Evolutionary conservation across 73 alveolate genomes (phyloP), one percentile per base, ranked within the genome.

Genomic region (Uronychia setigera): DNA sequence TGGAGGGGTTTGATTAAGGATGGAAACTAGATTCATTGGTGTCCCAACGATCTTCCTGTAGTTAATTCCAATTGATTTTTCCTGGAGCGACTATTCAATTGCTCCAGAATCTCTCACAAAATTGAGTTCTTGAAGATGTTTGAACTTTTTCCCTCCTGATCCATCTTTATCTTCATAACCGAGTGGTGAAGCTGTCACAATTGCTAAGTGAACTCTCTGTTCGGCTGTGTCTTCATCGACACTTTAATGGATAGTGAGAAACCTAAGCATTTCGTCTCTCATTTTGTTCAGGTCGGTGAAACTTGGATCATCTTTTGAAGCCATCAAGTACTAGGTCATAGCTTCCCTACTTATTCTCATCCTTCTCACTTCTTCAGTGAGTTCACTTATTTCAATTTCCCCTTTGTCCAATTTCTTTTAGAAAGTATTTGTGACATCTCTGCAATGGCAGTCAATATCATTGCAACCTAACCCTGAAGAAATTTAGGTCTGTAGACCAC

Each of bases 111-210:
- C 89, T 25, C 74, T 32, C 27, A 33, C 33, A 32, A 82, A 82
- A 58, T 82, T 35, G 30, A 82, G 74, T 26, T 60, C 79, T 26
- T 60, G 79, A 9, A 67, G 30, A 28, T 28, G 78, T 32, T 82
- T 82, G 58, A 82, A 82, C 74, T 30, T 75, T 31, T 82, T 82
- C 1, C 77, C 59, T 27, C 89, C 89, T 13, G 31, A 27, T 33
- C 80, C 80, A 33, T 82, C 89, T 0, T 58, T 35, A 19, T 27
- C 78, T 67, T 82, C 80, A 29, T 74, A 82, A 1, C 89, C 89
- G 33, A 82, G 58, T 5, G 89, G 89, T 74, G 89, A 82, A 0
- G 89, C 82, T n/a, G 60, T 31, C 0, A 82, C 77, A 0, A 82
- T 80, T 0, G 89, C 83, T 0, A 82, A 77, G 83, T 82, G 89